Evolutionary conservation across 768 basidiomycete genomes (phyloP).

Genomic region (Tulasnella sp.): DNA sequence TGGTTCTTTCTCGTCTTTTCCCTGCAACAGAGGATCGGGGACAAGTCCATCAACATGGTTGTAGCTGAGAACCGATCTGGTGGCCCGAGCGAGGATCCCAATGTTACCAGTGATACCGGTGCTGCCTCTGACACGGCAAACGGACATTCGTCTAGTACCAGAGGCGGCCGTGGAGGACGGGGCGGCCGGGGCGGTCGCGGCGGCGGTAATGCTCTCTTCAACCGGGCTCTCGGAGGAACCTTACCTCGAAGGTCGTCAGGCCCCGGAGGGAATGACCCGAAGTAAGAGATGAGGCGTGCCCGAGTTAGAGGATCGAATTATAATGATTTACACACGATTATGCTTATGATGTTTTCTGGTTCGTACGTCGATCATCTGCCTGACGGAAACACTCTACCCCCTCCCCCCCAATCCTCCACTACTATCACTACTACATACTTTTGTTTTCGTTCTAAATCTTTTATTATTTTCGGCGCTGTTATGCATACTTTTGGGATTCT

Average conservation of each 20-base stretch:
- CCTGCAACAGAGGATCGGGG: constrained; percentile 60
- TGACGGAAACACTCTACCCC: background rate
- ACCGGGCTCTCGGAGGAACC: background rate
- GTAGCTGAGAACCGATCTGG: constrained; percentile 58
- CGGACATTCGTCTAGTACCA: constrained; percentile 34
- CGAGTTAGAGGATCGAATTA: background rate
- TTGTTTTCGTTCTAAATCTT: background rate
- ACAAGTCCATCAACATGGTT: constrained; percentile 60
- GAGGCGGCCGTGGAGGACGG: constrained; percentile 48
- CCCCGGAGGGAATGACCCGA: background rate
- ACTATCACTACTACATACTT: background rate
- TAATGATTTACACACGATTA: background rate
- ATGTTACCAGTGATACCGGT: background rate
- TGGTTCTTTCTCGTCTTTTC: constrained; percentile 6
- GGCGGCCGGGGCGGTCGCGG: constrained; percentile 45
- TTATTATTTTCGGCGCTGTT: background rate
- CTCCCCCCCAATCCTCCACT: background rate
- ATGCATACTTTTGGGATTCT: background rate
- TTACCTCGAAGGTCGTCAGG: background rate
- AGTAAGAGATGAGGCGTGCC: background rate
- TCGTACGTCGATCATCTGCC: background rate
- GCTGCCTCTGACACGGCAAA: background rate
- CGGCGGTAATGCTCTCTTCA: constrained; percentile 35
- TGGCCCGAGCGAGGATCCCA: constrained; percentile 19
- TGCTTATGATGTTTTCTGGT: background rate